A percentile compares a stretch with the other conserved stretches of the same genome.
These are phyloP conservation scores for Linum tenue DNA, from an alignment of 345 rosid genomes.

Conservation along the genomic window DNA sequence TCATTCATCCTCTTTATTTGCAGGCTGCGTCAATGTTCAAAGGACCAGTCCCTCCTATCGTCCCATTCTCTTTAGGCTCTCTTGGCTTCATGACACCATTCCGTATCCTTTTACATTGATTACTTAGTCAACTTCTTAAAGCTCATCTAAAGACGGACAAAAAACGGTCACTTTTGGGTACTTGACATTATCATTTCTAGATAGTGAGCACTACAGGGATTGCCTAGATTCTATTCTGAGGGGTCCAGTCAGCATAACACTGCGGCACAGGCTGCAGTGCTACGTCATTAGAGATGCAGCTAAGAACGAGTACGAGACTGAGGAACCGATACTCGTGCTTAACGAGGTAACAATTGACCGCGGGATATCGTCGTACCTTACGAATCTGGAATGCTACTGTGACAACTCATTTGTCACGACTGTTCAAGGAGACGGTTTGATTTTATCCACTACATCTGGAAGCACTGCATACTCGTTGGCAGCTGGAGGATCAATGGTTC, in stretches of 20 bases:
- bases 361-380: slow-evolving; percentile 85
- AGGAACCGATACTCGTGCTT: slow-evolving; percentile 67
- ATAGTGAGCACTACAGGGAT: slow-evolving; percentile 79
- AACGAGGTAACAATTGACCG: slow-evolving; percentile 99
- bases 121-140: not conserved
- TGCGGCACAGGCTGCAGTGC: slow-evolving; percentile 82
- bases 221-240: slow-evolving; percentile 63
- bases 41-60: slow-evolving; percentile 97
- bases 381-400: slow-evolving; percentile 94
- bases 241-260: slow-evolving; percentile 90
- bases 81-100: slow-evolving; percentile 99
- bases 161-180: not conserved
- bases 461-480: slow-evolving; percentile 99
- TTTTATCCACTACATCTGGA: slow-evolving; percentile 92
- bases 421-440: slow-evolving; percentile 97
- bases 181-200: slow-evolving; percentile 36
- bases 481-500: slow-evolving; percentile 99
- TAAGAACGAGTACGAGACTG: slow-evolving; percentile 58
- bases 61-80: slow-evolving; percentile 93
- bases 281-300: slow-evolving; percentile 76
- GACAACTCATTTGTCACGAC: slow-evolving; percentile 91
- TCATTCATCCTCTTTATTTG: slow-evolving; percentile 16
- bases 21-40: slow-evolving; percentile 99
- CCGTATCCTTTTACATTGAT: slow-evolving; percentile 53
- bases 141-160: not conserved